Evolutionary conservation across 306 rosid genomes (phyloP).

Genomic region (Mimosa bimucronata): DNA sequence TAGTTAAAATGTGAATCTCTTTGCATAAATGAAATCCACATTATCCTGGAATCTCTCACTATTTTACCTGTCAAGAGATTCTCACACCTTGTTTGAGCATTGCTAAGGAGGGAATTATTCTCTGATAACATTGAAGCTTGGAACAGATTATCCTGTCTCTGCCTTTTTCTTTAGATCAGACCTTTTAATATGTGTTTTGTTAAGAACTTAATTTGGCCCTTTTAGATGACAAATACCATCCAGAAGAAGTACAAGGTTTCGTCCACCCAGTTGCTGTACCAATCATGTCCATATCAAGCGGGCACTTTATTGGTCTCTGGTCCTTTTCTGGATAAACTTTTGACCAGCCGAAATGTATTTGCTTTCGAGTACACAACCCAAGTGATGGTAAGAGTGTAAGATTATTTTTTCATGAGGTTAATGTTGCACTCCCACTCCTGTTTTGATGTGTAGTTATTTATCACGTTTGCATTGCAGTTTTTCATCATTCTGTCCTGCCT

Average conservation of each 20-base stretch:
- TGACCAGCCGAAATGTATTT: conserved; percentile 79
- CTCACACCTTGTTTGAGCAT: conserved; percentile 11
- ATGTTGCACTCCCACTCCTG: neutral
- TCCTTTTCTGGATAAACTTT: conserved; percentile 77
- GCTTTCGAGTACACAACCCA: conserved; percentile 76
- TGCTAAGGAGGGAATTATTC: neutral
- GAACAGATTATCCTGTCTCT: neutral
- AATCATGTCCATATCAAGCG: conserved; percentile 90
- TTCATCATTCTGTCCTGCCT: conserved; percentile 84
- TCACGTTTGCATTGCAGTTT: conserved; percentile 50
- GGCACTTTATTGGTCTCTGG: conserved; percentile 73
- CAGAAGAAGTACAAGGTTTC: conserved; percentile 93
- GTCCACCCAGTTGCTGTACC: conserved; percentile 92
- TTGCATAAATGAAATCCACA: conserved; percentile 5
- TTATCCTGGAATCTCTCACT: conserved; percentile 1
- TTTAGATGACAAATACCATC: conserved; percentile 94
- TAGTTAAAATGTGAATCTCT: neutral
- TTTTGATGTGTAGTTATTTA: conserved; percentile 10
- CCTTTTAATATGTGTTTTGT: conserved; percentile 30
- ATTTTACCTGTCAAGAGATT: neutral
- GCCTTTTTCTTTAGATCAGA: neutral
- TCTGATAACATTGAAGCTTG: neutral
- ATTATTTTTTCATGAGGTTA: neutral
- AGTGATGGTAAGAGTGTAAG: conserved; percentile 72
- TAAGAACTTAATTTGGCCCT: conserved; percentile 57